Evolutionary conservation across 306 rosid species (phyloP).

Genomic region (Vigna hirtella): DNA sequence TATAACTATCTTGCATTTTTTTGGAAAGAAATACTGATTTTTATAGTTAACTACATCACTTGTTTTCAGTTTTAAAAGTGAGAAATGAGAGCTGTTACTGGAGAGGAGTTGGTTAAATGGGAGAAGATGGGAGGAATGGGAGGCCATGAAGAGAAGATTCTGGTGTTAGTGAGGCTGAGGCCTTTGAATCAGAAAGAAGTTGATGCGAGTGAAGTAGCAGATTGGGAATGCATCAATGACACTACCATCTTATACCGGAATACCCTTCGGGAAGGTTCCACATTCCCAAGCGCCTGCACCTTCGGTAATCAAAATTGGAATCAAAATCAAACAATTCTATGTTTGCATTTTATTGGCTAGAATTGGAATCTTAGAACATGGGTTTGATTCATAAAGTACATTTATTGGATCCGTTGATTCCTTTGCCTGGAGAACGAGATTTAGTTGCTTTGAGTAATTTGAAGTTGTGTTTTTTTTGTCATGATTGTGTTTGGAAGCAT

Average conservation of each 20-base stretch:
- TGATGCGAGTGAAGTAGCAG: constrained; percentile 69
- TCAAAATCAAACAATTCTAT: constrained; percentile 8
- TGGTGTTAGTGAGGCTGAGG: constrained; percentile 83
- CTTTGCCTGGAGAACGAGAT: constrained; percentile 24
- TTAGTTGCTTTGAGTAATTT: neutral
- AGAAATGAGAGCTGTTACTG: constrained; percentile 76
- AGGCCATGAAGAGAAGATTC: constrained; percentile 84
- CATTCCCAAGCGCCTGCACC: constrained; percentile 85
- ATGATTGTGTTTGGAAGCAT: constrained; percentile 9
- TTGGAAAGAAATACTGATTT: constrained; percentile 45
- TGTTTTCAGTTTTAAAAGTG: constrained; percentile 40
- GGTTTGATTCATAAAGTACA: constrained; percentile 3
- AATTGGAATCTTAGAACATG: constrained; percentile 10
- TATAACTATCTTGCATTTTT: constrained; percentile 45
- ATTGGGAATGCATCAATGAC: constrained; percentile 97
- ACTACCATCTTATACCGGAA: constrained; percentile 83
- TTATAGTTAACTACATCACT: constrained; percentile 22
- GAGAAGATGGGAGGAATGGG: constrained; percentile 74
- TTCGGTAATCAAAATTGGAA: constrained; percentile 58
- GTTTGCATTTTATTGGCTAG: constrained; percentile 3
- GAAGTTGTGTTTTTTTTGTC: neutral
- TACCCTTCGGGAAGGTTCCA: constrained; percentile 92
- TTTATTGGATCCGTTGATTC: neutral
- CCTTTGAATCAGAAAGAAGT: constrained; percentile 85
- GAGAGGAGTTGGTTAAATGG: constrained; percentile 80